Conservation (phyloP, 345 rosid genomes). For the Acer campestre region DNA sequence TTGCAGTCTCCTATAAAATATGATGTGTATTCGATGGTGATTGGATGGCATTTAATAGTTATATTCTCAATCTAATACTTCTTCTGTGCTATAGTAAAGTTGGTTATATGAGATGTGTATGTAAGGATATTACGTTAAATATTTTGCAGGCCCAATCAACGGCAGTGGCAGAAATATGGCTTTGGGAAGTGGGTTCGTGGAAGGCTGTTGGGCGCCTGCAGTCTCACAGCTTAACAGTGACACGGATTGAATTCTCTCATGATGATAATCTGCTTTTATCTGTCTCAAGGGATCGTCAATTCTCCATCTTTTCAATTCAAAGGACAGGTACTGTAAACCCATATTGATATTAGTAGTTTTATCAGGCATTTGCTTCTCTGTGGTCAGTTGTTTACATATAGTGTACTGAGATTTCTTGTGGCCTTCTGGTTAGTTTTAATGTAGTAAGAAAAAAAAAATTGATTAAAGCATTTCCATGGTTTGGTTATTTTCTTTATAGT, state of each 20-base stretch:
- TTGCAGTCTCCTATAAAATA: neutral
- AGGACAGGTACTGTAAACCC: constrained; percentile 48
- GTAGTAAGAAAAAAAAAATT: neutral
- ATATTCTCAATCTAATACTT: neutral
- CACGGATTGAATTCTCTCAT: constrained; percentile 83
- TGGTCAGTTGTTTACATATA: neutral
- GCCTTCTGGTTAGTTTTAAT: neutral
- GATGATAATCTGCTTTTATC: constrained; percentile 78
- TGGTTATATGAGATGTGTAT: neutral
- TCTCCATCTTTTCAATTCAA: constrained; percentile 72
- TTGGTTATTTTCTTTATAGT: neutral
- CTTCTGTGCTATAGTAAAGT: constrained; percentile 5
- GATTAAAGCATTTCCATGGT: neutral
- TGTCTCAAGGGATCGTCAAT: constrained; percentile 94
- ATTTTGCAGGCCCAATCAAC: constrained; percentile 77
- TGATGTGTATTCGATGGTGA: neutral
- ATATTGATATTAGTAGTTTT: neutral
- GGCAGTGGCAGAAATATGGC: constrained; percentile 86
- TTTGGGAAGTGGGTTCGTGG: constrained; percentile 97
- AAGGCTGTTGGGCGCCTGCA: constrained; percentile 81
- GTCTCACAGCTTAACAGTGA: constrained; percentile 93
- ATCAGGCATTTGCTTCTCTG: neutral
- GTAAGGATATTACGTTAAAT: constrained; percentile 6
- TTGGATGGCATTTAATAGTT: neutral
- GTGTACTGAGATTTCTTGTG: neutral